These are phyloP conservation scores for Pseudogymnoascus sp. DNA, from an alignment of 2,329 filamentous ascomycete genomes.

Conservation along the genomic window DNA sequence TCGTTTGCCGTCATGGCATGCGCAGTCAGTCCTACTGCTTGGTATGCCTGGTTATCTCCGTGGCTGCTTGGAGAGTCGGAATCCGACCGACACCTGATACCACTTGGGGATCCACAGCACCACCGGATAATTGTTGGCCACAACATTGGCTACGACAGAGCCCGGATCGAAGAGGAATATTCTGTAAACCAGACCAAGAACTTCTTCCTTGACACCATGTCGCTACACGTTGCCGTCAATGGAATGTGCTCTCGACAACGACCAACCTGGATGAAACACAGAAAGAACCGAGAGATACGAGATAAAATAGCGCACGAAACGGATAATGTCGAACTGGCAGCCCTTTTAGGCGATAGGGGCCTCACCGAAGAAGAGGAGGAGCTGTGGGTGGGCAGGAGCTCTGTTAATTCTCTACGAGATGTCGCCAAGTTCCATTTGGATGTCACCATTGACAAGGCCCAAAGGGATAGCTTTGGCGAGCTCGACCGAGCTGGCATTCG, in stretches of 20 bases:
- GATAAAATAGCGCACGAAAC: conserved; percentile 71
- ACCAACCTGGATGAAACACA: conserved; percentile 95
- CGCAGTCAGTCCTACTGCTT: conserved; percentile 77
- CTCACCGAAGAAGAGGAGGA: conserved; percentile 82
- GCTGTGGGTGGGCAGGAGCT: conserved; percentile 89
- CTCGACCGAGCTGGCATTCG: conserved; percentile 65
- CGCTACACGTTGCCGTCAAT: conserved; percentile 91
- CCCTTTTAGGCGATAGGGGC: conserved; percentile 60
- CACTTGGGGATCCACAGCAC: conserved; percentile 68
- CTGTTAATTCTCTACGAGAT: conserved; percentile 87
- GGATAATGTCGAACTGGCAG: conserved; percentile 61
- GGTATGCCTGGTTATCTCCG: conserved; percentile 96
- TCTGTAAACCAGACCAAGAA: conserved; percentile 73
- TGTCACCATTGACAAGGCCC: conserved; percentile 81
- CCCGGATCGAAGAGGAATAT: conserved; percentile 84
- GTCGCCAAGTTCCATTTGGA: conserved; percentile 95
- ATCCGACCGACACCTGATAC: conserved; percentile 72
- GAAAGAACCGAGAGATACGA: conserved; percentile 77
- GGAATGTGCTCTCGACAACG: conserved; percentile 97
- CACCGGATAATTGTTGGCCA: conserved; percentile 82
- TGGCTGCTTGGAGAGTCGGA: conserved; percentile 83
- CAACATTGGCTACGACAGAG: conserved; percentile 91
- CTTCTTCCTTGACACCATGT: conserved; percentile 95
- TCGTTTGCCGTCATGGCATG: conserved; percentile 96
- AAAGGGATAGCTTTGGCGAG: conserved; percentile 78